These are phyloP conservation scores for Amylostereum chailletii DNA, from an alignment of 1,284 basidiomycete species.

Conservation along the genomic window DNA sequence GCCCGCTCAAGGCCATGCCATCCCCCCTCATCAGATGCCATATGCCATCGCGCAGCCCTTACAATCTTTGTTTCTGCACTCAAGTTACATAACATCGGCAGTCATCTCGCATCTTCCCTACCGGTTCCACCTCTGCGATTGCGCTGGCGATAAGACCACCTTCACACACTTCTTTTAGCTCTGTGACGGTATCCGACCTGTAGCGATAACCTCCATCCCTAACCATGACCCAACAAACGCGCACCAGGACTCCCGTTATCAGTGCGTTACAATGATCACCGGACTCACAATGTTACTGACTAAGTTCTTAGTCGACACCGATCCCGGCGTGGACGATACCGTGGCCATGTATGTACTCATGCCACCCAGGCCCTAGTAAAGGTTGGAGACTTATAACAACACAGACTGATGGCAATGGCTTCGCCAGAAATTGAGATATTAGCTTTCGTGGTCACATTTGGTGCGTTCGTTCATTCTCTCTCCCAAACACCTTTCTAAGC, in stretches of 20 bases:
- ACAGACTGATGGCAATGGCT: slow-evolving; percentile 56
- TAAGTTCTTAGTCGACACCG: slow-evolving; percentile 54
- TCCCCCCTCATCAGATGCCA: no score
- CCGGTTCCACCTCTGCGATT: no score
- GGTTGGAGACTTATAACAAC: background rate
- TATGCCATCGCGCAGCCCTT: no score
- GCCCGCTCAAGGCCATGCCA: no score
- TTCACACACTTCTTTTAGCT: no score
- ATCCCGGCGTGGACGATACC: slow-evolving; percentile 90
- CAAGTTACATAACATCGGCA: no score
- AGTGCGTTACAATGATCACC: slow-evolving; percentile 30
- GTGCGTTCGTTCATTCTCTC: slow-evolving; percentile 24
- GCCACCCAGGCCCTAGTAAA: slow-evolving; percentile 12
- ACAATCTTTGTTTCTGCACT: no score
- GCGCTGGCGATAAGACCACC: no score
- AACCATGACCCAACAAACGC: slow-evolving; percentile 2
- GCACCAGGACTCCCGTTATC: slow-evolving; percentile 40
- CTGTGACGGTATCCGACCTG: no score
- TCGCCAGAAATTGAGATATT: slow-evolving; percentile 74
- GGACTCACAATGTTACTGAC: slow-evolving; percentile 7
- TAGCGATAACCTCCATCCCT: no score
- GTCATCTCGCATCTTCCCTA: no score
- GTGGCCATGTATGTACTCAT: slow-evolving; percentile 48
- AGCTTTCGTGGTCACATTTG: slow-evolving; percentile 72
- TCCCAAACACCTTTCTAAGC: background rate